phyloP scores from a whole-genome alignment of 1,139 yeast genomes.

The Saccharomyces hybrid region DNA sequence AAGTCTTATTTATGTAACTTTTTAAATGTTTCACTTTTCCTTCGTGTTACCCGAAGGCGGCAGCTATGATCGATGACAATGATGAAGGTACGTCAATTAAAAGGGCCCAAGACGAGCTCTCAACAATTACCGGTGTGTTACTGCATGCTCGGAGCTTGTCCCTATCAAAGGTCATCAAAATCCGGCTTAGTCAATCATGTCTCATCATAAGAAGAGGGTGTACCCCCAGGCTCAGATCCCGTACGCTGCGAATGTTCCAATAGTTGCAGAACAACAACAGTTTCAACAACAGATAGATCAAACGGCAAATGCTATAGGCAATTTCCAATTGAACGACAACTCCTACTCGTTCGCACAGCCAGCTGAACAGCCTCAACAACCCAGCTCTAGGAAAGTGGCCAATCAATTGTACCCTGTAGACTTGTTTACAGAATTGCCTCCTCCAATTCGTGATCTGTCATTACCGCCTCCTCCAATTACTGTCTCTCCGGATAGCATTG shows the following conservation, averaged over 20 bases:
- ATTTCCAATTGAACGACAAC: slow-evolving; percentile 8
- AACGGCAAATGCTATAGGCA: slow-evolving; percentile 22
- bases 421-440: slow-evolving; percentile 72
- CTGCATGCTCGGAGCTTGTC: not conserved
- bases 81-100: not conserved
- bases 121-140: too few species aligned
- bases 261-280: slow-evolving; percentile 26
- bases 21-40: not conserved
- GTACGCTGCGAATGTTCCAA: slow-evolving; percentile 3
- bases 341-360: slow-evolving; percentile 9
- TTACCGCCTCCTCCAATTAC: slow-evolving; percentile 93
- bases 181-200: slow-evolving; percentile 28
- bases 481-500: slow-evolving; percentile 49
- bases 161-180: not conserved
- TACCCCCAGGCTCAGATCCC: slow-evolving; percentile 37
- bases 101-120: not conserved
- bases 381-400: slow-evolving; percentile 1
- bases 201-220: slow-evolving; percentile 36
- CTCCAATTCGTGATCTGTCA: slow-evolving; percentile 75
- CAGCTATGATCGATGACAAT: slow-evolving; percentile 1
- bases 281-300: slow-evolving; percentile 29
- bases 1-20: too few species aligned
- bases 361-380: slow-evolving; percentile 10
- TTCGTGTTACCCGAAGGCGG: not conserved
- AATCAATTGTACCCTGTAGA: slow-evolving; percentile 87